Conservation (phyloP, 106 monocot species). For the Posidonia australis region DNA sequence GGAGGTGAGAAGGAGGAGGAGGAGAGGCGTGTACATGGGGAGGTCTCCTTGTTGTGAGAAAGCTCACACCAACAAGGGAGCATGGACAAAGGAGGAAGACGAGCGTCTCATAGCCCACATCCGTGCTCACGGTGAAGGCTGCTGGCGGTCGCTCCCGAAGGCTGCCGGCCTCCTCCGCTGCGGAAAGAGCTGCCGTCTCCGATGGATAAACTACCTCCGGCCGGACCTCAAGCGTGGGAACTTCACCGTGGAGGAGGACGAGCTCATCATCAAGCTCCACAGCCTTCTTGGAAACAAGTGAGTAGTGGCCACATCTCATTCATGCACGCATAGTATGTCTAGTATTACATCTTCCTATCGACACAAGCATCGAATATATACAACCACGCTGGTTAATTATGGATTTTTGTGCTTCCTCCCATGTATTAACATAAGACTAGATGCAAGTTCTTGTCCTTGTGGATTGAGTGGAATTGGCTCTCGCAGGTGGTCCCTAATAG, state of each 20-base stretch:
- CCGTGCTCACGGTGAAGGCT: slow-evolving; percentile 52
- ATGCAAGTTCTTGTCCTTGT: no score
- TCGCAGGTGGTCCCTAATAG: slow-evolving; percentile 56
- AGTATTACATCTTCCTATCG: no score
- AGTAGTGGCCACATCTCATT: background rate
- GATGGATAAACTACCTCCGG: slow-evolving; percentile 41
- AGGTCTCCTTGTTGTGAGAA: slow-evolving; percentile 74
- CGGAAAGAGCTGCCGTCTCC: slow-evolving; percentile 41
- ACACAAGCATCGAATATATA: no score
- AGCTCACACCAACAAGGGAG: slow-evolving; percentile 76
- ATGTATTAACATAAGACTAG: no score
- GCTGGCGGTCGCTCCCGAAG: slow-evolving; percentile 68
- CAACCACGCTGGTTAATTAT: no score
- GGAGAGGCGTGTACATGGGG: slow-evolving; percentile 21
- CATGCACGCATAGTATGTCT: no score
- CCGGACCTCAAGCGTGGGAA: slow-evolving; percentile 43
- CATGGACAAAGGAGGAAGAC: slow-evolving; percentile 81
- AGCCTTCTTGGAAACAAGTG: slow-evolving; percentile 37
- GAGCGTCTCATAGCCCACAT: slow-evolving; percentile 54
- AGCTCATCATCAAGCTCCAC: slow-evolving; percentile 43
- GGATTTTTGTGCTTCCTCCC: no score
- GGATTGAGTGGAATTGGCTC: background rate
- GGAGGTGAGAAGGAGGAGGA: background rate
- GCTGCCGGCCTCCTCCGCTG: slow-evolving; percentile 35
- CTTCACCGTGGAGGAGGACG: slow-evolving; percentile 40